phyloP scores from a whole-genome alignment of 2,329 filamentous ascomycete genomes.

The Phialophora chinensis region DNA sequence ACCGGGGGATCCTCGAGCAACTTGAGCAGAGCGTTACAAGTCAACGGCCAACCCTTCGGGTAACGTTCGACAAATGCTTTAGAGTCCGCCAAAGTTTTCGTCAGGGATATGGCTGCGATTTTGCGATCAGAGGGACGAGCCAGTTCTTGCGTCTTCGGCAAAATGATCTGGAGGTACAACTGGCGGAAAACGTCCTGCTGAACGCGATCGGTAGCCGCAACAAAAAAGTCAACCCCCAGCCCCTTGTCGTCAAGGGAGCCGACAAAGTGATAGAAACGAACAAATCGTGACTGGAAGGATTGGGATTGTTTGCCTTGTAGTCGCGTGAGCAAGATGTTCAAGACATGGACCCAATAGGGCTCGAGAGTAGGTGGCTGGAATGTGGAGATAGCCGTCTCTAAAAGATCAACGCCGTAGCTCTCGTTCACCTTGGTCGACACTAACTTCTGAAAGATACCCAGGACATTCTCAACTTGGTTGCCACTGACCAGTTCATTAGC shows the following conservation, averaged over 20 bases:
- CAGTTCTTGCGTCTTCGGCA: conserved; percentile 87
- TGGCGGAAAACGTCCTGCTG: conserved; percentile 62
- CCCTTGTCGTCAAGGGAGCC: conserved; percentile 78
- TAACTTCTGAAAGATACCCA: conserved; percentile 96
- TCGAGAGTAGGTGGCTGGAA: conserved; percentile 73
- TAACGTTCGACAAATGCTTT: conserved; percentile 81
- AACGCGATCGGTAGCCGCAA: conserved; percentile 79
- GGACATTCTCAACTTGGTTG: conserved; percentile 82
- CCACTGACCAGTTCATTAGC: conserved; percentile 73
- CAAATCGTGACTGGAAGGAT: conserved; percentile 82
- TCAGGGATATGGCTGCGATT: conserved; percentile 87
- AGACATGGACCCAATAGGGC: conserved; percentile 77
- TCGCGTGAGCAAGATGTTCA: conserved; percentile 79
- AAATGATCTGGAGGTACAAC: conserved; percentile 82
- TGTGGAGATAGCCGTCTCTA: conserved; percentile 77
- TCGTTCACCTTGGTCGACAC: conserved; percentile 83
- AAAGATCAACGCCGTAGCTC: conserved; percentile 82
- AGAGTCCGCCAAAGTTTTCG: conserved; percentile 88
- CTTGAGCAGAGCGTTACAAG: conserved; percentile 85
- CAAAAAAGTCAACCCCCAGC: conserved; percentile 91
- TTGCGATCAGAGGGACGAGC: conserved; percentile 89
- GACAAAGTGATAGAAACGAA: conserved; percentile 92
- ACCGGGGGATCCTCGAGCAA: conserved; percentile 88
- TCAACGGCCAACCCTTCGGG: conserved; percentile 88
- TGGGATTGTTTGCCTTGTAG: conserved; percentile 78